These are phyloP conservation scores for Suillus plorans DNA, from an alignment of 768 basidiomycete species.

Conservation along the genomic window DNA sequence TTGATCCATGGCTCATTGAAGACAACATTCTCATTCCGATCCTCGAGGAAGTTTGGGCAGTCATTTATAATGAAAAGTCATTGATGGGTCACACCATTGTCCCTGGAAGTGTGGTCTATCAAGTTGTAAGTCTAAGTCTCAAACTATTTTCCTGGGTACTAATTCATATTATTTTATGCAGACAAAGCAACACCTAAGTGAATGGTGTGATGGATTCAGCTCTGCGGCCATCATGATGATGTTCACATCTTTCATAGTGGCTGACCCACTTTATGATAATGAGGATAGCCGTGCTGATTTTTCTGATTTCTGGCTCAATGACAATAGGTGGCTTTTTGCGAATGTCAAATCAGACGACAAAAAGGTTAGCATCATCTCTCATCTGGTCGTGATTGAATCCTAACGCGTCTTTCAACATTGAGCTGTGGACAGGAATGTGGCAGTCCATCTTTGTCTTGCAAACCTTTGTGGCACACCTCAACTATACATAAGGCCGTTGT, in stretches of 20 bases:
- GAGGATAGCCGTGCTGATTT: background rate
- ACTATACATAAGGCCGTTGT: conserved; percentile 8
- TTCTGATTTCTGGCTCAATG: background rate
- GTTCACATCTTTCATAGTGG: background rate
- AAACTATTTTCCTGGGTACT: background rate
- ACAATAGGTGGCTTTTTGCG: background rate
- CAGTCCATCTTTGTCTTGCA: conserved; percentile 3
- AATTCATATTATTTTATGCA: background rate
- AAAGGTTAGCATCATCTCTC: background rate
- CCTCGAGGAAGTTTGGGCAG: background rate
- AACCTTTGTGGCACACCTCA: conserved; percentile 4
- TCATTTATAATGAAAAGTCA: background rate
- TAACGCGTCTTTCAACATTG: no score
- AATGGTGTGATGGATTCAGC: background rate
- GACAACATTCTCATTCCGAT: background rate
- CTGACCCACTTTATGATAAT: background rate
- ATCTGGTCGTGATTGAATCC: background rate
- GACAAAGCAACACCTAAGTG: conserved; percentile 1
- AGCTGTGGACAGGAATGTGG: conserved; percentile 15
- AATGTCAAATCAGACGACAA: background rate
- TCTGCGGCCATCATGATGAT: conserved; percentile 3
- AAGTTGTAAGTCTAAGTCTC: background rate
- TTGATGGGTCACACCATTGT: background rate
- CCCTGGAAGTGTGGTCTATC: background rate
- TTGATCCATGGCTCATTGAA: background rate